Conservation (phyloP, 345 rosid genomes). For the Salix viminalis region DNA sequence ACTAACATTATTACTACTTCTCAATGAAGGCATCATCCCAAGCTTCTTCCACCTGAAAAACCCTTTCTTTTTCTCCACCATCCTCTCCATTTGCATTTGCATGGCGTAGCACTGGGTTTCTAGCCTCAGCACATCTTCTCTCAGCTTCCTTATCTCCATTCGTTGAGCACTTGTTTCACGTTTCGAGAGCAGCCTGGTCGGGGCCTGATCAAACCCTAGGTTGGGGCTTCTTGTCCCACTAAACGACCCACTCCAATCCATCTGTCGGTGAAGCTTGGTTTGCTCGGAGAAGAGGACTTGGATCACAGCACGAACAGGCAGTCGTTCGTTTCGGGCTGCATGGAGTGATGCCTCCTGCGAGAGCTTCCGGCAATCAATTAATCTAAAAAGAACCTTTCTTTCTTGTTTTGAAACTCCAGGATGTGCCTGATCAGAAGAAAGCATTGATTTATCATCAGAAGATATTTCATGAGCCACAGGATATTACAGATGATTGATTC, state of each 20-base stretch:
- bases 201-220: conserved; percentile 24
- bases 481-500: too few species aligned
- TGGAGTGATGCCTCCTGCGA: conserved; percentile 76
- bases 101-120: conserved; percentile 49
- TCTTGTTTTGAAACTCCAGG: conserved; percentile 65
- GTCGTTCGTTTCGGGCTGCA: conserved; percentile 75
- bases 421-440: conserved; percentile 49
- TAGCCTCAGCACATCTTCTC: conserved; percentile 62
- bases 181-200: conserved; percentile 58
- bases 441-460: background rate
- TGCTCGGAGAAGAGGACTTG: conserved; percentile 78
- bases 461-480: background rate
- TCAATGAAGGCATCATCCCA: conserved; percentile 46
- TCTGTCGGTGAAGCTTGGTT: conserved; percentile 48
- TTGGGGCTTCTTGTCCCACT: conserved; percentile 50
- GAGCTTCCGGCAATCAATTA: conserved; percentile 68
- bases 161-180: conserved; percentile 59
- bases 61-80: conserved; percentile 65
- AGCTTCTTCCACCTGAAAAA: conserved; percentile 72
- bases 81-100: conserved; percentile 62
- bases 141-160: conserved; percentile 55
- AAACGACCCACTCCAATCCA: conserved; percentile 70
- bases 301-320: conserved; percentile 74
- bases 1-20: conserved; percentile 19
- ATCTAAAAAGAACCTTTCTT: conserved; percentile 57